phyloP scores from a whole-genome alignment of 2,329 filamentous ascomycete species.

The Dactylonectria macrodidyma region DNA sequence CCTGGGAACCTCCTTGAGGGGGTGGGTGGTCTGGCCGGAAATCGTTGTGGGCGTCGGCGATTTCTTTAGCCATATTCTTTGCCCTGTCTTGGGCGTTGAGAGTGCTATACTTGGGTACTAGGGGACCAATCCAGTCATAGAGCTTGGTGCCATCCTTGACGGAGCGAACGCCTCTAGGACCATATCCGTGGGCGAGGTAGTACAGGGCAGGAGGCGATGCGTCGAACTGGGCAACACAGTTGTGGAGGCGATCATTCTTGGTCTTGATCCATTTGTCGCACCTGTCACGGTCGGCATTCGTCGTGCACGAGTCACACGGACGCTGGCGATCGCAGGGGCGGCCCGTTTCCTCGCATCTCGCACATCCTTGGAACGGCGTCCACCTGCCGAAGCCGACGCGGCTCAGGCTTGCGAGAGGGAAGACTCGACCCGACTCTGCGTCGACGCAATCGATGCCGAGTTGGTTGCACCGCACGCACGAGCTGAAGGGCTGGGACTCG shows the following conservation, averaged over 20 bases:
- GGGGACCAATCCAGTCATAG: slow-evolving; percentile 45
- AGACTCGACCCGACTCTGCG: slow-evolving; percentile 9
- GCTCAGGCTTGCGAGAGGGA: slow-evolving; percentile 49
- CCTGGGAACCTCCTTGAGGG: slow-evolving; percentile 16
- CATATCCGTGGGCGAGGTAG: slow-evolving; percentile 52
- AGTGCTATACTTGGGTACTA: slow-evolving; percentile 34
- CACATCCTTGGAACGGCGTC: slow-evolving; percentile 46
- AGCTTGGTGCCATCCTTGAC: slow-evolving; percentile 37
- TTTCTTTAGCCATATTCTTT: background rate
- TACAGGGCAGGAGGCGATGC: slow-evolving; percentile 49
- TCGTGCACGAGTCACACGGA: slow-evolving; percentile 55
- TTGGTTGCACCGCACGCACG: slow-evolving; percentile 47
- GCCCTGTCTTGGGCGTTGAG: background rate
- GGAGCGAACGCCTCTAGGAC: slow-evolving; percentile 43
- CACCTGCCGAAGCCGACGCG: slow-evolving; percentile 51
- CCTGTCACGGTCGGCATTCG: background rate
- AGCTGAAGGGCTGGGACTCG: slow-evolving; percentile 7
- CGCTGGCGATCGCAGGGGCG: slow-evolving; percentile 55
- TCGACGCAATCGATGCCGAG: slow-evolving; percentile 50
- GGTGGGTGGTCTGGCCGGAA: slow-evolving; percentile 6
- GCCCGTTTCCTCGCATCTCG: slow-evolving; percentile 38
- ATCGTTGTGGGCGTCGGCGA: background rate
- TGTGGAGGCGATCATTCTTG: background rate
- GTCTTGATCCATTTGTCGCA: slow-evolving; percentile 25
- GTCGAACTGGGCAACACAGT: slow-evolving; percentile 20